A percentile compares a stretch with the other conserved stretches of the same genome.
Conservation (phyloP, 345 rosid species). For the Cochlearia excelsa region DNA sequence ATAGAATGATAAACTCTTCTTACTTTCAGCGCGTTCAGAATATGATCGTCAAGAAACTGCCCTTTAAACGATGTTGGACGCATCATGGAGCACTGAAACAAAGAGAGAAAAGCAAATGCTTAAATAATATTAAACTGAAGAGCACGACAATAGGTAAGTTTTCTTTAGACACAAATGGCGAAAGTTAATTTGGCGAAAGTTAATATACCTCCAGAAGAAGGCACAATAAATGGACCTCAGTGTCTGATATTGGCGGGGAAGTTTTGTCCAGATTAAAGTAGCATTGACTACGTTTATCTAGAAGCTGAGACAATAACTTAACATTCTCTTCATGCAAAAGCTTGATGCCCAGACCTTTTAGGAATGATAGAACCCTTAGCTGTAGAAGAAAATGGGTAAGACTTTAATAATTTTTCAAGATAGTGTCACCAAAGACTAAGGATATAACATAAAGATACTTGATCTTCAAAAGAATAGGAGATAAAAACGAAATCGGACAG, state of each 20-base stretch:
- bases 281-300: conserved; percentile 54
- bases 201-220: conserved; percentile 74
- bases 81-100: conserved; percentile 57
- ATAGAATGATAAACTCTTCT: conserved; percentile 29
- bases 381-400: conserved; percentile 39
- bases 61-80: conserved; percentile 39
- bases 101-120: conserved; percentile 27
- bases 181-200: not conserved
- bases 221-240: conserved; percentile 67
- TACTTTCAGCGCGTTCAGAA: conserved; percentile 66
- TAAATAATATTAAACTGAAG: conserved; percentile 13
- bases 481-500: conserved; percentile 20
- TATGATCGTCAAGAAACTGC: conserved; percentile 45
- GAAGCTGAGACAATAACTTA: conserved; percentile 54
- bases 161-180: conserved; percentile 8
- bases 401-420: conserved; percentile 1
- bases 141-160: conserved; percentile 1
- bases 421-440: not conserved
- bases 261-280: conserved; percentile 42
- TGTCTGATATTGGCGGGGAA: conserved; percentile 48
- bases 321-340: conserved; percentile 56
- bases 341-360: conserved; percentile 68
- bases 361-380: conserved; percentile 65
- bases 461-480: conserved; percentile 8
- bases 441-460: conserved; percentile 1